Evolutionary conservation across 129 eudicot species (phyloP).

Genomic region (Artemisia annua): DNA sequence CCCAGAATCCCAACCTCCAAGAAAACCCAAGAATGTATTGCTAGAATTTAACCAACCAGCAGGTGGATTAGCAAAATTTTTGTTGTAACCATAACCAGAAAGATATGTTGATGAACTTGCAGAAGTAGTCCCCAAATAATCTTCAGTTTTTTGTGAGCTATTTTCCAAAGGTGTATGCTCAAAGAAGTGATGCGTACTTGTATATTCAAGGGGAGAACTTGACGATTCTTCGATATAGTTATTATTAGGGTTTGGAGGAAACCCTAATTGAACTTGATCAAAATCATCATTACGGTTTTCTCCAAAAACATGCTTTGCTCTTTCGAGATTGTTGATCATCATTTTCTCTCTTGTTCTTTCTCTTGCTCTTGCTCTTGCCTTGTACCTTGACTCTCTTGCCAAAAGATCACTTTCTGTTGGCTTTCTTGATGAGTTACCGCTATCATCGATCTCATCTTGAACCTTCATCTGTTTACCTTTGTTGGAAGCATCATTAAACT

Average conservation of each 20-base stretch:
- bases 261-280: conserved; percentile 35
- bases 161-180: conserved; percentile 26
- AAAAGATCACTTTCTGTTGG: conserved; percentile 17
- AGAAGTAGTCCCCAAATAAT: conserved; percentile 24
- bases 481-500: conserved; percentile 20
- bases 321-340: conserved; percentile 29
- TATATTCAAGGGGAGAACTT: conserved; percentile 29
- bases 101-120: conserved; percentile 23
- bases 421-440: conserved; percentile 19
- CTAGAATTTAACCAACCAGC: conserved; percentile 40
- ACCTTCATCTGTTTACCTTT: conserved; percentile 31
- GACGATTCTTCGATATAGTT: conserved; percentile 27
- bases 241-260: conserved; percentile 41
- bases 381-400: conserved; percentile 41
- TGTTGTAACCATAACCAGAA: conserved; percentile 25
- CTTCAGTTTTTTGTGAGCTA: conserved; percentile 29
- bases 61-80: conserved; percentile 28
- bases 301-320: conserved; percentile 13
- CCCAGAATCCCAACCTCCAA: conserved; percentile 41
- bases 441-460: conserved; percentile 17
- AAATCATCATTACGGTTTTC: conserved; percentile 29
- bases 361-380: conserved; percentile 65
- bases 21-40: conserved; percentile 27
- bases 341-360: conserved; percentile 52
- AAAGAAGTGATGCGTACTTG: conserved; percentile 31